Conservation (phyloP, 140 eudicot genomes). For the Erigeron philadelphicus region DNA sequence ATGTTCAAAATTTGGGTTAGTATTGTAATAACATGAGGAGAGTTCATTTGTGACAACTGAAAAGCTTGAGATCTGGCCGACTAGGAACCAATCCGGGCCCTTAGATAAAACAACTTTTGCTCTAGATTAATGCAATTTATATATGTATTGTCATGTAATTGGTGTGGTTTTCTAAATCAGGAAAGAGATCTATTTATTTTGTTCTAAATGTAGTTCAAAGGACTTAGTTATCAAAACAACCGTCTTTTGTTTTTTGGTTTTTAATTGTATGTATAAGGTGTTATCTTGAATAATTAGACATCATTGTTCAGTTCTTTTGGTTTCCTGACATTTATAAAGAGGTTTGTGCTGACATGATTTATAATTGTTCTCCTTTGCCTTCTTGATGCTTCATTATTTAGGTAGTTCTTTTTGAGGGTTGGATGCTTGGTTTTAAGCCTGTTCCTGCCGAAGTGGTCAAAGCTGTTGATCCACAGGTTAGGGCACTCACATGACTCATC, state of each 20-base stretch:
- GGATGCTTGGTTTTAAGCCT: slow-evolving; percentile 99
- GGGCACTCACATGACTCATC: not conserved
- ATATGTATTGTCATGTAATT: not conserved
- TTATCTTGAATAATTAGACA: too few relatives aligned
- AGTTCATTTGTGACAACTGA: too few relatives aligned
- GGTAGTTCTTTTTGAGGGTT: slow-evolving; percentile 91
- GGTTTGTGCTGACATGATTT: not conserved
- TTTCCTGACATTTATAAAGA: not conserved
- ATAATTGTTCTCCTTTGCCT: not conserved
- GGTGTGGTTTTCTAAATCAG: not conserved
- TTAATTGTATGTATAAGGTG: too few relatives aligned
- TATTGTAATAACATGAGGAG: not conserved
- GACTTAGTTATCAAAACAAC: not conserved
- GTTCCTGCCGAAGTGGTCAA: slow-evolving; percentile 56
- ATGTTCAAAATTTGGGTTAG: not conserved
- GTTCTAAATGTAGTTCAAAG: slow-evolving; percentile 2
- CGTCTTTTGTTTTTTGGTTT: too few relatives aligned
- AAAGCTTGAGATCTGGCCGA: too few relatives aligned
- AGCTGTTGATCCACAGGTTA: slow-evolving; percentile 96
- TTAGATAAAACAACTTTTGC: too few relatives aligned
- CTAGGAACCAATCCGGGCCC: too few relatives aligned
- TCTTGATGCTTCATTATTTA: slow-evolving; percentile 24
- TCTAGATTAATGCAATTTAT: too few relatives aligned
- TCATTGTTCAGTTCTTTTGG: not conserved
- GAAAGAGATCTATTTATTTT: not conserved